Base-by-base conservation (phyloP, 2,329 filamentous ascomycete genomes). In the Sphaerulina vaccinii region DNA sequence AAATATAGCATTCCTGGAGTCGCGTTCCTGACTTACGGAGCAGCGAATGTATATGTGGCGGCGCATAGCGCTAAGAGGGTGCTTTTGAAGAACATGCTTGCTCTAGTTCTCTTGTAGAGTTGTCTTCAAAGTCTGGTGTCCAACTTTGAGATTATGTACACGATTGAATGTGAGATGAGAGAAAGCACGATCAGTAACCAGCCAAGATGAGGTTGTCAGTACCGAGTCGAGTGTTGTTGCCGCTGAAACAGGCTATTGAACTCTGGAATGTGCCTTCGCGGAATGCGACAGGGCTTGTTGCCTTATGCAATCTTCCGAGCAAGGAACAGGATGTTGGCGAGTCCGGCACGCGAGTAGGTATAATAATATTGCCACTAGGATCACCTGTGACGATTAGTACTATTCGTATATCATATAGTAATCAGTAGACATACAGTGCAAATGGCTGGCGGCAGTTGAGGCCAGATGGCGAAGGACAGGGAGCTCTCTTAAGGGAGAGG, bases 21-120 rank as follows among this genome's bases (percentile, higher is more conserved):
- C 52, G 5, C 39, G 24, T 42, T 15, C 15, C 22, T 29, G 9
- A 62, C 59, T 38, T 55, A 64, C 64, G 62, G 65, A 44, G 58
- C 59, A 52, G 64, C 62, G 23, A 51, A 41, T 24, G 60, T 57
- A 27, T 51, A 49, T 33, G 55, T 39, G 43, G 54, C 58, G 27
- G 62, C 63, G 59, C 59, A 65, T 33, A 64, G 53, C 51, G 63
- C 62, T 36, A 60, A 33, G 38, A 61, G 22, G 46, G 58, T 55
- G 42, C 49, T 54, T 39, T 37, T 59, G 56, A 65, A 58, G 48
- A 60, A 51, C 63, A 67, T 67, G 46, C 22, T 61, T 36, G 33
- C 42, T 50, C 27, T 42, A 46, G 32, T 13, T 38, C 16, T 39
- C n/a, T 29, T 38, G 36, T 29, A 21, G 16, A 41, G 36, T 21